Evolutionary conservation across 257 asterid genomes (phyloP), one percentile per base, ranked within the genome.

Genomic region (Avicennia marina): DNA sequence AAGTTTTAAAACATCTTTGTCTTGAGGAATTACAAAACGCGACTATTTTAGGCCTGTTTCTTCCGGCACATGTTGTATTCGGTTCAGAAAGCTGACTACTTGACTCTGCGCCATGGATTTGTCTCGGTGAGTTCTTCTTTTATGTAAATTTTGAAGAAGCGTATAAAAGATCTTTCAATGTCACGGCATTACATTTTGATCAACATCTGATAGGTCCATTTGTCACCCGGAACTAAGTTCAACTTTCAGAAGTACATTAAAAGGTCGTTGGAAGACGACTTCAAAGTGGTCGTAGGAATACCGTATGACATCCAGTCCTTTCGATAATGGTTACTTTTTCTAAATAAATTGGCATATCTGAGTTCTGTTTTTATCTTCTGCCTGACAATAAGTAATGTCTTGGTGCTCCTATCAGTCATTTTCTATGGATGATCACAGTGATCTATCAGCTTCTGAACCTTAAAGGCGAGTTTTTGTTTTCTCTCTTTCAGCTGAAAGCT

Each of bases 231-330:
- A 73, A 83, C 85, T 31, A 86, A 86, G 71, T 93, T 93, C 71
- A 83, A 93, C 71, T 93, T 93, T 65, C 98, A 93, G 40, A 93
- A 89, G 75, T 93, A 93, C 79, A 89, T 93, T 53, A 88, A 83
- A 60, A 82, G 96, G 60, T 86, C 98, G 11, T 58, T 91, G 77
- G 96, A 91, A 80, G 98, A 91, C 32, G 98, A 91, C 75, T 91
- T 91, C 74, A 91, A 91, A 86, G 80, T 86, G 24, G 79, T 93
- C 18, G 97, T 93, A 5, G 97, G 97, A 65, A 89, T 89, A 72
- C 78, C 91, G 98, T 88, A 77, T 6, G 73, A 32, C 24, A 45
- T 52, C 53, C 24, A 17, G 21, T 13, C 29, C 15, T 47, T 60
- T 41, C 48, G 1, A 7, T 3, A 49, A 19, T 55, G n/a, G 2